These are phyloP conservation scores for Podospora conica DNA, from an alignment of 495 filamentous ascomycete species.

Conservation along the genomic window DNA sequence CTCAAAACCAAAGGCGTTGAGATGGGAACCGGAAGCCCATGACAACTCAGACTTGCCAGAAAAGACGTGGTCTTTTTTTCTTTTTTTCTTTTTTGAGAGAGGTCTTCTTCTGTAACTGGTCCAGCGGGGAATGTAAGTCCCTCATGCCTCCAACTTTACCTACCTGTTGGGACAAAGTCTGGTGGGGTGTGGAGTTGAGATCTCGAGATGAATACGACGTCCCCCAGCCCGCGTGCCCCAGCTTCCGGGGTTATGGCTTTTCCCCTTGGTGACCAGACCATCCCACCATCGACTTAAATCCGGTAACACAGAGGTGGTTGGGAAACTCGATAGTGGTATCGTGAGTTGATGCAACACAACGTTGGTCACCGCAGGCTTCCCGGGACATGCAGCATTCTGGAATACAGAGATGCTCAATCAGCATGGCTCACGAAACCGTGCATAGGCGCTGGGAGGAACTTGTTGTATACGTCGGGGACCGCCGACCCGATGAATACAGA, in stretches of 20 bases:
- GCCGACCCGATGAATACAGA: background rate
- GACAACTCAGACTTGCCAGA: too few species aligned
- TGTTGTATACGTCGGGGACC: background rate
- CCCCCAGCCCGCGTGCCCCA: background rate
- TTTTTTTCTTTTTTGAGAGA: too few species aligned
- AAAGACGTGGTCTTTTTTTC: too few species aligned
- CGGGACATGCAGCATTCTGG: background rate
- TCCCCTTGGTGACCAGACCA: background rate
- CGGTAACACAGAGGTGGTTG: background rate
- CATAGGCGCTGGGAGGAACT: background rate
- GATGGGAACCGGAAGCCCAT: too few species aligned
- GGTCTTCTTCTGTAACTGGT: background rate
- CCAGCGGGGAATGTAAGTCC: background rate
- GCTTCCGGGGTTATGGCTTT: background rate
- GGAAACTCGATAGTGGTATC: background rate
- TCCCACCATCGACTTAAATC: too few species aligned
- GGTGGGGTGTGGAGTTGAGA: background rate
- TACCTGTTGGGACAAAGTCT: background rate
- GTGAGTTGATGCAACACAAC: background rate
- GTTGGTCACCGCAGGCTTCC: background rate
- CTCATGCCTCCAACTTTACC: background rate
- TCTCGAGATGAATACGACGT: background rate
- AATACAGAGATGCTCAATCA: background rate
- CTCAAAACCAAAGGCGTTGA: too few species aligned
- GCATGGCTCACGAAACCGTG: background rate